Conservation (phyloP, 108 stramenopile genomes). For the Pseudonitzschia delicatissima region DNA sequence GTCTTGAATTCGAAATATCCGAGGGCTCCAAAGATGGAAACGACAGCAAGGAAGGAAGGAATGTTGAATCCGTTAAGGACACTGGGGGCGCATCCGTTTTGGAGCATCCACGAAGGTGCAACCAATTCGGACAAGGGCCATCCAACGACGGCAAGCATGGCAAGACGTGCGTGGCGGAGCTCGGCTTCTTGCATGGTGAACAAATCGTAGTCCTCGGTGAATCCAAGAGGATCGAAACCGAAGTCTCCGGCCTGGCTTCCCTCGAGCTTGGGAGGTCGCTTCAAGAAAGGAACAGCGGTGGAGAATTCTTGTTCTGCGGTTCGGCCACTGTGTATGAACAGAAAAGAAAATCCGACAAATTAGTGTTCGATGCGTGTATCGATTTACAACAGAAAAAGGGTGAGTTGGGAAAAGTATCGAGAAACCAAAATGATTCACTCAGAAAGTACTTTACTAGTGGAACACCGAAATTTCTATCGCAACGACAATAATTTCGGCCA, state of each 20-base stretch:
- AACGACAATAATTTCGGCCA: too few relatives aligned
- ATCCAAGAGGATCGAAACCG: conserved; percentile 82
- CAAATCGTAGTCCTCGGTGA: conserved; percentile 49
- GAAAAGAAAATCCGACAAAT: too few relatives aligned
- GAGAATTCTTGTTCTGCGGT: conserved; percentile 55
- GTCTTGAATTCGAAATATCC: conserved; percentile 76
- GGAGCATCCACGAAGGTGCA: conserved; percentile 68
- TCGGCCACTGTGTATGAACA: conserved; percentile 51
- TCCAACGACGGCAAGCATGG: conserved; percentile 79
- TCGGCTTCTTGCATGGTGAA: conserved; percentile 51
- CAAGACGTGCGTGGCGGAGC: conserved; percentile 69
- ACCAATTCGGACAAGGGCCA: conserved; percentile 77
- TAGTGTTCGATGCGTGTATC: not conserved
- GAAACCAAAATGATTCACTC: too few relatives aligned
- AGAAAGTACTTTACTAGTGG: too few relatives aligned
- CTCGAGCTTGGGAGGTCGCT: conserved; percentile 69
- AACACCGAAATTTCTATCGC: too few relatives aligned
- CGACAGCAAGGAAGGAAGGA: conserved; percentile 51
- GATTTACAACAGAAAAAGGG: not conserved
- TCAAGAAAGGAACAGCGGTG: conserved; percentile 69
- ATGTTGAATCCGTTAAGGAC: conserved; percentile 81
- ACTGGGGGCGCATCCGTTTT: conserved; percentile 57
- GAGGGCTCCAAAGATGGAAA: conserved; percentile 50
- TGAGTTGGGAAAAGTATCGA: not conserved
- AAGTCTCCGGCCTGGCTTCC: conserved; percentile 81